Evolutionary conservation across 495 filamentous ascomycete species (phyloP), one percentile per base, ranked within the genome.

Genomic region (Daldinia grandis): DNA sequence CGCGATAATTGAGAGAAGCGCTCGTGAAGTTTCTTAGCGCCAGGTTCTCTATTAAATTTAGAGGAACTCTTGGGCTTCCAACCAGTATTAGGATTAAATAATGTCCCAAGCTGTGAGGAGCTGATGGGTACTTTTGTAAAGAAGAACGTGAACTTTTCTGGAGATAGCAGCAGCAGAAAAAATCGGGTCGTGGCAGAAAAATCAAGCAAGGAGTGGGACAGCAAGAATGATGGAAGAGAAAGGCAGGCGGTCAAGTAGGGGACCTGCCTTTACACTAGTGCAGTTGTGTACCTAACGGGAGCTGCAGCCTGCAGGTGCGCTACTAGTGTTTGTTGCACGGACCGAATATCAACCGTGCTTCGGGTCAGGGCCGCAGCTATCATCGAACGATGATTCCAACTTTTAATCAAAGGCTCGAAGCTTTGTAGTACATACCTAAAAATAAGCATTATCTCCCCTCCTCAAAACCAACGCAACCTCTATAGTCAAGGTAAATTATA

Each of bases 401-500:
- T 69, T 69, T 72, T 66, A 65, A 62, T 9, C 30, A 56, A 61
- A 66, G 37, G 30, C 42, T 62, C 31, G 31, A 66, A 62, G 53
- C 50, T 50, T 2, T 35, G 17, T 47, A 54, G 12, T 24, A 53
- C 14, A 14, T 24, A 69, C n/a, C n/a, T n/a, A 31, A 44, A 51
- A 24, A 25, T 37, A 30, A 57, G 14, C 1, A 21, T 24, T 51
- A 51, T 72, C 63, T 60, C 66, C 56, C 51, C 73, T 69, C 71
- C 64, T 68, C 28, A 50, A 33, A 31, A 24, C 54, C 70, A 38
- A 61, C 37, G 27, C 47, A 66, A 77, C 68, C 66, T 68, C 73
- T 42, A 31, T 62, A 61, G 12, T 66, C 72, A 80, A 79, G 70
- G 79, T 79, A 74, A 17, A 31, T 64, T 28, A 40, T 65, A 66